phyloP scores from a whole-genome alignment of 768 basidiomycete species.

The Cyclocybe aegerita region DNA sequence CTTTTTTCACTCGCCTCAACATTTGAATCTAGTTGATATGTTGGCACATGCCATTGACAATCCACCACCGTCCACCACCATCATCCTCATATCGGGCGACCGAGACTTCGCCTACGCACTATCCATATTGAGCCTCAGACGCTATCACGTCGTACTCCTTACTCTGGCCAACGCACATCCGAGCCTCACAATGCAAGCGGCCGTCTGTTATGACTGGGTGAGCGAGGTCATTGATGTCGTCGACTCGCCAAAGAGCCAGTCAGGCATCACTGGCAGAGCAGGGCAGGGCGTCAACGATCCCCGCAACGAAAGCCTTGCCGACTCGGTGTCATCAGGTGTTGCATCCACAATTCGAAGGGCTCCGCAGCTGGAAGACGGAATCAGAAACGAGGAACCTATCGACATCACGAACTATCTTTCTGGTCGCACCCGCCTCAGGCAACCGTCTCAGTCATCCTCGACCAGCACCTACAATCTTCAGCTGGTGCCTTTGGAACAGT shows the following conservation, averaged over 20 bases:
- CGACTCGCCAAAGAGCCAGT: not conserved
- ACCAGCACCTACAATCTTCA: too few species aligned
- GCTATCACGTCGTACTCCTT: slow-evolving; percentile 38
- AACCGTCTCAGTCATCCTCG: too few species aligned
- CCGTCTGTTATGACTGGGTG: slow-evolving; percentile 46
- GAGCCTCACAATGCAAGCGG: slow-evolving; percentile 46
- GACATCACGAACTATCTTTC: too few species aligned
- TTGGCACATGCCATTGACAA: slow-evolving; percentile 38
- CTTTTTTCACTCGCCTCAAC: not conserved
- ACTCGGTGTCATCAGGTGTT: too few species aligned
- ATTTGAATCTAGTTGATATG: slow-evolving; percentile 21
- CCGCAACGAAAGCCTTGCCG: too few species aligned
- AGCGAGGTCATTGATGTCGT: slow-evolving; percentile 30
- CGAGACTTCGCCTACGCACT: slow-evolving; percentile 43
- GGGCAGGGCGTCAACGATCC: not conserved
- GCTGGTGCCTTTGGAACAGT: too few species aligned
- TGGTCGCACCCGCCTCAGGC: too few species aligned
- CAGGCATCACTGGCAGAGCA: not conserved
- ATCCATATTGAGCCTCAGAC: slow-evolving; percentile 37
- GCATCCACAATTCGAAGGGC: too few species aligned
- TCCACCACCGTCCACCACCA: slow-evolving; percentile 36
- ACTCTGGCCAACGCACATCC: slow-evolving; percentile 34
- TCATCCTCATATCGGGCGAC: slow-evolving; percentile 48
- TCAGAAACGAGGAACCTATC: too few species aligned
- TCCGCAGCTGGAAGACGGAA: too few species aligned